Conservation (phyloP, 768 basidiomycete genomes). For the Kondoa malvinella region DNA sequence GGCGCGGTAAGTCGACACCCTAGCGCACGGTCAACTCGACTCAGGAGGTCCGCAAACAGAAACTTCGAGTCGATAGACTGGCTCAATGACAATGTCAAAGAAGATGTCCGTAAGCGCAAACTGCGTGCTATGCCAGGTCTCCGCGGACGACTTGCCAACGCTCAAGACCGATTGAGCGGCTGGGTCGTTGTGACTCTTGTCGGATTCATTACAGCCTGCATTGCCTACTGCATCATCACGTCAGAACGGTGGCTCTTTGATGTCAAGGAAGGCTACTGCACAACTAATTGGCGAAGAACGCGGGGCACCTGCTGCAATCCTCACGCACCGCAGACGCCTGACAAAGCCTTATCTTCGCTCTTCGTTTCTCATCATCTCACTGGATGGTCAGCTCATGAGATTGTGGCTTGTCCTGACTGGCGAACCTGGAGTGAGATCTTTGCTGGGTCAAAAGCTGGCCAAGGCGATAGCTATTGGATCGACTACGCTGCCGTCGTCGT, state of each 20-base stretch:
- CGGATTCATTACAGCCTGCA: conserved; percentile 64
- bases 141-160: conserved; percentile 15
- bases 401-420: conserved; percentile 49
- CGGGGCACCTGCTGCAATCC: neutral
- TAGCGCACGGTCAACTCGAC: neutral
- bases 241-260: conserved; percentile 81
- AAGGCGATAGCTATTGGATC: conserved; percentile 37
- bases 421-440: conserved; percentile 53
- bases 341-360: neutral
- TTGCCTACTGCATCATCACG: conserved; percentile 72
- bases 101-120: conserved; percentile 16
- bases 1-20: neutral
- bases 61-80: neutral
- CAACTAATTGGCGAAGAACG: neutral
- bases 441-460: conserved; percentile 28
- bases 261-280: conserved; percentile 55
- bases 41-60: neutral
- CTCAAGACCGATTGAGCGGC: conserved; percentile 32
- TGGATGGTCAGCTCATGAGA: conserved; percentile 24
- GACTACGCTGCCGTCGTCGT: conserved; percentile 54
- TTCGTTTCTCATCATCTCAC: neutral
- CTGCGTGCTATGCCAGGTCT: conserved; percentile 17
- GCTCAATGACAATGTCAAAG: conserved; percentile 22
- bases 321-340: too few species aligned
- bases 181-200: conserved; percentile 70